Evolutionary conservation across 1,284 basidiomycete species (phyloP), one percentile per base, ranked within the genome.

Genomic region (Amylostereum areolatum): DNA sequence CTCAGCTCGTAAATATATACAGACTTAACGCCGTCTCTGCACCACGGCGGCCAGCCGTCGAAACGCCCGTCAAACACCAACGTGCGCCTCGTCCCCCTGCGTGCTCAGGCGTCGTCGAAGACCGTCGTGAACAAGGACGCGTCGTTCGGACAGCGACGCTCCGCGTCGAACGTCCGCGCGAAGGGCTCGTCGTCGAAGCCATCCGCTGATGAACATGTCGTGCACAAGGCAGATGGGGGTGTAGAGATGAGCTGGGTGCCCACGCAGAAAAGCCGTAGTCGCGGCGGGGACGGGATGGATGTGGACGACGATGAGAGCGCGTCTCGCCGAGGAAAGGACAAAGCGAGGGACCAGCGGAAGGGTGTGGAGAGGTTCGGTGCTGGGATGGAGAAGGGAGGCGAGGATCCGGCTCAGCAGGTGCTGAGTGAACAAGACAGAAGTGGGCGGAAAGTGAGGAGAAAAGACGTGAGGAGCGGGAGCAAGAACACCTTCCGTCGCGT

Each of bases 321-420:
- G 18, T 18, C 18, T 18, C 18, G 59, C 53, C 59, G 57, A 33
- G 52, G 56, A 39, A 67, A 66, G 55, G 53, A 53, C 36, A 71
- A 68, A 57, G 66, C 64, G 44, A 71, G 71, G 47, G 67, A 70
- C 41, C 67, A 66, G 54, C 69, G 76, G 57, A 82, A 83, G 61
- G 82, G 83, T 18, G 80, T 85, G 36, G 88, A 94, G 64, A 73
- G 66, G 52, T 96, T 92, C 65, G 95, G 87, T 43, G 86, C 80
- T 43, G 93, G 88, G 29, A 74, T 92, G 82, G 92, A 92, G 73
- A 87, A 77, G 63, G 90, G 89, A 6, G 75, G 77, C 1, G 73
- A 73, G 46, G 77, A 78, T 28, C 54, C 54, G 29, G 62, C 64
- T 8, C 68, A 69, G 37, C 58, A 61, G 18, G 73, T 73, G 51